Evolutionary conservation across 257 asterid species (phyloP).

Genomic region (Solanum sitiens): DNA sequence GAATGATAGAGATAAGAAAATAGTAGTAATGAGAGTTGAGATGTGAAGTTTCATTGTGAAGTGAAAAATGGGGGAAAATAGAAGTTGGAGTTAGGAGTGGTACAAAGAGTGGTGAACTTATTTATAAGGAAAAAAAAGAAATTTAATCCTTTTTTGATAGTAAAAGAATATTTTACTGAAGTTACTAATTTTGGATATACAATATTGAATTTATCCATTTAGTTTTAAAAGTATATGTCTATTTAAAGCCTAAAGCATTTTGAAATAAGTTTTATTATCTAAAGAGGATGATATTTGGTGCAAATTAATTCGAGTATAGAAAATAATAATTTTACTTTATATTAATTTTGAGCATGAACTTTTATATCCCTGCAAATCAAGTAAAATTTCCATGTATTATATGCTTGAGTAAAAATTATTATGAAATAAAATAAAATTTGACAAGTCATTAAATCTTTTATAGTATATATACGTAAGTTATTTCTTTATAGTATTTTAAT

Average conservation of each 20-base stretch:
- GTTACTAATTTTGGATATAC: neutral
- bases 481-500: neutral
- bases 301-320: neutral
- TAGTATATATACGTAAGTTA: no score
- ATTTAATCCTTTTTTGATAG: neutral
- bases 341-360: neutral
- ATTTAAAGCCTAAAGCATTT: neutral
- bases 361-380: neutral
- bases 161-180: neutral
- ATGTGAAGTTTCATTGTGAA: slow-evolving; percentile 24
- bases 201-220: neutral
- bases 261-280: neutral
- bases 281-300: neutral
- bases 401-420: neutral
- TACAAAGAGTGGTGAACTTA: neutral
- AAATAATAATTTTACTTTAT: no score
- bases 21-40: slow-evolving; percentile 2
- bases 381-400: neutral
- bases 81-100: neutral
- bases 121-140: neutral
- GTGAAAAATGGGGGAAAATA: neutral
- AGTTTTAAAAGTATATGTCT: neutral
- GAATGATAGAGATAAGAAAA: neutral
- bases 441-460: no score
- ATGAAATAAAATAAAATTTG: no score